These are phyloP conservation scores for Falciphora oryzae DNA, from an alignment of 2,329 filamentous ascomycete genomes.

Conservation along the genomic window DNA sequence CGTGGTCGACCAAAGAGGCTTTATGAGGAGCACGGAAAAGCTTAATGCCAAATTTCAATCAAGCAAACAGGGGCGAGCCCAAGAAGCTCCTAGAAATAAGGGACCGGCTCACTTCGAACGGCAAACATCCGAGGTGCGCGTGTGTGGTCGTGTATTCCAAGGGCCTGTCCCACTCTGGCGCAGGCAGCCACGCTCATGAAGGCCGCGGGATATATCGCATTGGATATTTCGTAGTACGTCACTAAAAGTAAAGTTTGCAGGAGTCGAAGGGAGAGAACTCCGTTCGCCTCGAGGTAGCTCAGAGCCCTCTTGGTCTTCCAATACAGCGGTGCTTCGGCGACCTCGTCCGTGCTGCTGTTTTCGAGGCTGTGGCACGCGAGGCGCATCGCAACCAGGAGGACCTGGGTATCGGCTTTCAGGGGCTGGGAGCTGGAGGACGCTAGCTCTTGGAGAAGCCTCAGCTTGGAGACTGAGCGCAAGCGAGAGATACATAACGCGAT, in stretches of 20 bases:
- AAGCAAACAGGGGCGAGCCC: too few relatives aligned
- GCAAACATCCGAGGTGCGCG: conserved; percentile 4
- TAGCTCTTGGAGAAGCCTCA: conserved; percentile 7
- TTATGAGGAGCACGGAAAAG: not conserved
- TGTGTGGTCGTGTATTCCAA: conserved; percentile 12
- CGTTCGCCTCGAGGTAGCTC: conserved; percentile 11
- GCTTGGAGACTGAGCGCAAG: conserved; percentile 10
- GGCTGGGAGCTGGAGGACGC: not conserved
- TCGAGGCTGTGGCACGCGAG: conserved; percentile 8
- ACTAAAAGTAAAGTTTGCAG: conserved; percentile 14
- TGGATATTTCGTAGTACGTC: conserved; percentile 12
- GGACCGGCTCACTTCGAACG: not conserved
- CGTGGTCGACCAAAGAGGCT: conserved; percentile 12
- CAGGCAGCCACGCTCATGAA: conserved; percentile 14
- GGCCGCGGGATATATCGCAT: conserved; percentile 13
- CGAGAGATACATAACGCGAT: not conserved
- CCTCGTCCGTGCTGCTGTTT: not conserved
- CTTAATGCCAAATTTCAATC: not conserved
- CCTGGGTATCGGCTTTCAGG: conserved; percentile 7
- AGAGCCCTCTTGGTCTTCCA: conserved; percentile 9
- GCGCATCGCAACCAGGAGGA: conserved; percentile 10
- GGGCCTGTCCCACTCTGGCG: conserved; percentile 12
- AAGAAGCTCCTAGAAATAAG: not conserved
- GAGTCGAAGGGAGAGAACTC: conserved; percentile 9
- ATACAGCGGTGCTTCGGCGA: conserved; percentile 8